Conservation (phyloP, 495 filamentous ascomycete genomes). For the Pseudotulostoma volvatum region DNA sequence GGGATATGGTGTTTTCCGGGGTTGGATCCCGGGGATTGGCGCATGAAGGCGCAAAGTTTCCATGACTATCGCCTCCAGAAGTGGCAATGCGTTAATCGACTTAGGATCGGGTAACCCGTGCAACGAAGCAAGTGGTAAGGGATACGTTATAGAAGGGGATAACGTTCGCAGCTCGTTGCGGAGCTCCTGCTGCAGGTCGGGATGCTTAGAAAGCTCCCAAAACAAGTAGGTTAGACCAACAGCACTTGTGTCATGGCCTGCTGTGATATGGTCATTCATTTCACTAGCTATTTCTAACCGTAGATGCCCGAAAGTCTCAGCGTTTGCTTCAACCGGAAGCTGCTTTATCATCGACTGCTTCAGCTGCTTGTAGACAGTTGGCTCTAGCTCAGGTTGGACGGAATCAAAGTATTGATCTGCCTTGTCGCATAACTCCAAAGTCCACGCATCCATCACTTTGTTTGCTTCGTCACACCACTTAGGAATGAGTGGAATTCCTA, state of each 20-base stretch:
- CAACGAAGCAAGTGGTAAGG: neutral
- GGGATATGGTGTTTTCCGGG: constrained; percentile 48
- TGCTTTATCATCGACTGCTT: constrained; percentile 27
- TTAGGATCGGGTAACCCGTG: constrained; percentile 36
- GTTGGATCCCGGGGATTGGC: constrained; percentile 60
- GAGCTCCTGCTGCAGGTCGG: constrained; percentile 39
- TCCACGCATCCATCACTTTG: constrained; percentile 48
- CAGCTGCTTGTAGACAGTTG: constrained; percentile 31
- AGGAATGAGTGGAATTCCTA: constrained; percentile 45
- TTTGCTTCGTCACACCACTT: constrained; percentile 51
- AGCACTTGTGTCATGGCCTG: constrained; percentile 65
- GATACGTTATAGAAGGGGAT: constrained; percentile 15
- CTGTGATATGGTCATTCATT: constrained; percentile 58
- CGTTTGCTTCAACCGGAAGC: constrained; percentile 9
- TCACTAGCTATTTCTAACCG: constrained; percentile 47
- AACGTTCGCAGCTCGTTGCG: constrained; percentile 45
- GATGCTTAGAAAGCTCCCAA: constrained; percentile 46
- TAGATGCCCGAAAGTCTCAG: constrained; percentile 13
- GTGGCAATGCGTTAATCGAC: constrained; percentile 49
- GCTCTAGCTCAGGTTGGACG: constrained; percentile 19
- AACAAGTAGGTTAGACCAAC: constrained; percentile 56
- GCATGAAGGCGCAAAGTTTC: constrained; percentile 64
- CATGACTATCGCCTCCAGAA: constrained; percentile 56
- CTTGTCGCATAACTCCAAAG: constrained; percentile 38
- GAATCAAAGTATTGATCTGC: constrained; percentile 19